Evolutionary conservation across 2,329 filamentous ascomycete genomes (phyloP), one percentile per base, ranked within the genome.

Genomic region (Davidsoniella eucalypti): DNA sequence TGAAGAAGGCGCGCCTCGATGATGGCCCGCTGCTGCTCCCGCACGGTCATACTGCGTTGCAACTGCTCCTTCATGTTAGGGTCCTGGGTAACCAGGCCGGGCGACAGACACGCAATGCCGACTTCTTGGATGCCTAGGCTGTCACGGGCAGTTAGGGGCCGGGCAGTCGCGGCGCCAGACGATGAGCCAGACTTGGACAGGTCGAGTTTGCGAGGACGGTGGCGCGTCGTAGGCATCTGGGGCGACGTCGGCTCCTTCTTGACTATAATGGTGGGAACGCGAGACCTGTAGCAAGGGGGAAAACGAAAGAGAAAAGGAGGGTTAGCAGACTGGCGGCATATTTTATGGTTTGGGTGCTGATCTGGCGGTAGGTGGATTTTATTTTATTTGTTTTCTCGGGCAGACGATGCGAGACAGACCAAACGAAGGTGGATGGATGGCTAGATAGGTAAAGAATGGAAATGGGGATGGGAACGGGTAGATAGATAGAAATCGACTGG

Each of bases 231-330:
- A 48, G 78, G 72, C 60, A 92, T 77, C 55, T 83, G 83, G 49
- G 90, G 90, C 44, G 90, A 95, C 40, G 83, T 78, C 33, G 88
- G 88, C 65, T 98, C 92, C 67, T 95, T 95, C 72, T 96, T 96
- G 53, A 98, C 88, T 56, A 94, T 75, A 55, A 95, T 93, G 67
- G 86, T 88, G 39, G 85, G 84, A 25, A 66, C 64, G 43, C 67
- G 71, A 63, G 63, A 68, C 65, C 63, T 73, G 70, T 66, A 71
- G 67, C 29, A 33, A 33, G 72, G 65, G 71, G 59, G 52, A 60
- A 60, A 56, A 53, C 52, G 58, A 52, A 52, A 54, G 51, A 54
- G 52, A 18, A 47, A 21, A 47, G 45, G 21, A 36, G 33, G 47
- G 38, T 54, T 48, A 57, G 55, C 37, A 52, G 49, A 40, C 25